These are phyloP conservation scores for Metschnikowia shivogae DNA, from an alignment of 805 yeast species.

Conservation along the genomic window DNA sequence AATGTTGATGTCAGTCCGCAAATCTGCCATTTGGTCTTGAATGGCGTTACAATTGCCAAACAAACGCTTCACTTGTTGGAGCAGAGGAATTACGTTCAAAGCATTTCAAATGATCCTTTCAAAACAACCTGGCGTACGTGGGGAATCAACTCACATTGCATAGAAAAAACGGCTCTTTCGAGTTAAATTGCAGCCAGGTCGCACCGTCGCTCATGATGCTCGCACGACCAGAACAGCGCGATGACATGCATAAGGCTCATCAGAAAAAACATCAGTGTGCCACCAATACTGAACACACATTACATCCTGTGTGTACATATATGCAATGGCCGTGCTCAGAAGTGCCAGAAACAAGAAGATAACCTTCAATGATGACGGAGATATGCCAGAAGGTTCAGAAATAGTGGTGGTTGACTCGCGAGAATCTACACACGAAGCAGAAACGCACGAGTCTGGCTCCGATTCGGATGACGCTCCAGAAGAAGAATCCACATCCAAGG, in stretches of 20 bases:
- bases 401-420: slow-evolving; percentile 10
- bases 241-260: slow-evolving; percentile 3
- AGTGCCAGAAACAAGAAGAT: slow-evolving; percentile 26
- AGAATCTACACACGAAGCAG: slow-evolving; percentile 15
- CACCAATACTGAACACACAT: not conserved
- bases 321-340: slow-evolving; percentile 30
- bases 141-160: slow-evolving; percentile 30
- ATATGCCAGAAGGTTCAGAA: slow-evolving; percentile 15
- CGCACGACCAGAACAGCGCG: slow-evolving; percentile 13
- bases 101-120: slow-evolving; percentile 23
- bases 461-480: slow-evolving; percentile 41
- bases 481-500: slow-evolving; percentile 34
- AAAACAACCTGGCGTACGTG: slow-evolving; percentile 31
- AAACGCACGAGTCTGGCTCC: slow-evolving; percentile 18
- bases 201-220: slow-evolving; percentile 2
- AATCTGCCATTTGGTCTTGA: slow-evolving; percentile 16
- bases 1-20: slow-evolving; percentile 5
- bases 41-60: slow-evolving; percentile 32
- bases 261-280: slow-evolving; percentile 1
- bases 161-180: not conserved
- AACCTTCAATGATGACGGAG: slow-evolving; percentile 30
- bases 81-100: slow-evolving; percentile 17
- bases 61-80: slow-evolving; percentile 24
- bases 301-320: not conserved
- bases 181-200: not conserved